Evolutionary conservation across 306 rosid species (phyloP).

Genomic region (Hippophae gyantsensis): DNA sequence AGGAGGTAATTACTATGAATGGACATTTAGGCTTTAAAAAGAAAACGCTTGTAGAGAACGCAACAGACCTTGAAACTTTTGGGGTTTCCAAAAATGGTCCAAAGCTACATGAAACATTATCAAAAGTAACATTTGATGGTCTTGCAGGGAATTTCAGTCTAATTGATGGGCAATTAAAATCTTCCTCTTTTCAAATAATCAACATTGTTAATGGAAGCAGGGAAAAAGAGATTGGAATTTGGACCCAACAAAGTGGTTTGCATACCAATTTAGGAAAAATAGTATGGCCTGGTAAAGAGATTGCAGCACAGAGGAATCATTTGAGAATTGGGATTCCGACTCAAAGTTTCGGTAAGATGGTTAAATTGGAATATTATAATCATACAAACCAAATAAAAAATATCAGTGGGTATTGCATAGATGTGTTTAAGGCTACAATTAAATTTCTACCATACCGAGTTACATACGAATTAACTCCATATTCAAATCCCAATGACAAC

Average conservation of each 20-base stretch:
- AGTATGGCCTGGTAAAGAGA: conserved; percentile 28
- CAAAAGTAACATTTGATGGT: no score
- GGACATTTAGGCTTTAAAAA: neutral
- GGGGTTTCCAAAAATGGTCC: conserved; percentile 30
- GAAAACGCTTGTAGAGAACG: conserved; percentile 16
- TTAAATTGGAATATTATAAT: neutral
- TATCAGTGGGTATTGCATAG: conserved; percentile 25
- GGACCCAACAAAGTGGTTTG: conserved; percentile 19
- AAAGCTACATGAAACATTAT: neutral
- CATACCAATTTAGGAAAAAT: neutral
- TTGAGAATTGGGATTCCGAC: conserved; percentile 33
- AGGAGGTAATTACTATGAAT: conserved; percentile 11
- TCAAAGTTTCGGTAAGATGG: conserved; percentile 5
- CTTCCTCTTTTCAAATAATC: conserved; percentile 16
- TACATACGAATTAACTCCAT: conserved; percentile 22
- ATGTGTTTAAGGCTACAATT: conserved; percentile 20
- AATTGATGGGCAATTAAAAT: no score
- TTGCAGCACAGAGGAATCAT: conserved; percentile 15
- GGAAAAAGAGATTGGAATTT: conserved; percentile 8
- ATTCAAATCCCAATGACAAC: conserved; percentile 4
- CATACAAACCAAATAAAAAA: neutral
- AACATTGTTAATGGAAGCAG: conserved; percentile 22
- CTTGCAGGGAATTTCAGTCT: no score
- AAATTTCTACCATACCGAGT: conserved; percentile 20
- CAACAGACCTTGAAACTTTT: conserved; percentile 23